A percentile compares a stretch with the other conserved stretches of the same genome.
phyloP scores from a whole-genome alignment of 192 early-diverging fungal species.

The Lobosporangium transversale region DNA sequence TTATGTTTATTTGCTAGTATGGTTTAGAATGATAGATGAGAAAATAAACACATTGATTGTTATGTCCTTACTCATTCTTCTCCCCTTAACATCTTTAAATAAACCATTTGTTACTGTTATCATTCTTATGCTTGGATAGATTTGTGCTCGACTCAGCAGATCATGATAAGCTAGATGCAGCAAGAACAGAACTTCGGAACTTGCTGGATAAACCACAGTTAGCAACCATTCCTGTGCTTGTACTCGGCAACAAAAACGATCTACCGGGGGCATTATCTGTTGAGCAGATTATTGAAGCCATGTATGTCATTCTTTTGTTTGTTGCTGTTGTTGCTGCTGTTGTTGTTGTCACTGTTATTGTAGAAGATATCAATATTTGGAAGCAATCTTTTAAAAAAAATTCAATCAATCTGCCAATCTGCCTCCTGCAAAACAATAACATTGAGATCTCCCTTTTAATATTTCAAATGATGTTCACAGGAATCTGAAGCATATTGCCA shows the following conservation, averaged over 20 bases:
- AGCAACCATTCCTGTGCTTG: conserved; percentile 93
- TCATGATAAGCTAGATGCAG: conserved; percentile 91
- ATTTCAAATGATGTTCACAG: conserved; percentile 60
- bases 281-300: conserved; percentile 88
- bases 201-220: conserved; percentile 95
- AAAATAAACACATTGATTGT: too few relatives aligned
- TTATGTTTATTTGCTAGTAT: too few relatives aligned
- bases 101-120: too few relatives aligned
- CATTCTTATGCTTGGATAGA: conserved; percentile 52
- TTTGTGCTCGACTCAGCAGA: conserved; percentile 98
- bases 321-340: not conserved
- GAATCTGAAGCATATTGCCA: conserved; percentile 87
- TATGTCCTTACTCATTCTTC: not conserved
- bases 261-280: conserved; percentile 86
- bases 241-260: conserved; percentile 99
- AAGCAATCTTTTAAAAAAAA: too few relatives aligned
- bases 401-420: too few relatives aligned
- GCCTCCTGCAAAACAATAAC: too few relatives aligned
- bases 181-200: conserved; percentile 89
- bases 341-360: conserved; percentile 2
- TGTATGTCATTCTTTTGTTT: conserved; percentile 60
- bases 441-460: too few relatives aligned
- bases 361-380: too few relatives aligned
- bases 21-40: not conserved
- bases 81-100: conserved; percentile 1